Percentiles rank a stretch among this genome's conserved stretches.
These are phyloP conservation scores for Dioszegia aurantiaca DNA, from an alignment of 768 basidiomycete genomes.

Conservation along the genomic window DNA sequence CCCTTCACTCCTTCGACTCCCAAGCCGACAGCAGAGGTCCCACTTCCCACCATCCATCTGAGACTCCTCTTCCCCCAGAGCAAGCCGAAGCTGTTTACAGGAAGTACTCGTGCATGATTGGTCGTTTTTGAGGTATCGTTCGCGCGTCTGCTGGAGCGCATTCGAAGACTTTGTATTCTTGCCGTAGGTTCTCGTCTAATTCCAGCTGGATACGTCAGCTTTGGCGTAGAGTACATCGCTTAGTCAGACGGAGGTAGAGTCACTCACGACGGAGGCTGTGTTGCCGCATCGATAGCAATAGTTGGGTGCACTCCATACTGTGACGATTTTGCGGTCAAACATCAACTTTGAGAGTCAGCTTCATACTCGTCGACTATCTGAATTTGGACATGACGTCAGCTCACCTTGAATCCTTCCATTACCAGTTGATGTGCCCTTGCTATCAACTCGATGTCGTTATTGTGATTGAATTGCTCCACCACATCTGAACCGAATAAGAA, in stretches of 20 bases:
- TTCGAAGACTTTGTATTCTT: conserved; percentile 89
- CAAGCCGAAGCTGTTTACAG: conserved; percentile 14
- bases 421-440: conserved; percentile 96
- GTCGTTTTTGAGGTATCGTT: conserved; percentile 52
- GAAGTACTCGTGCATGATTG: conserved; percentile 52
- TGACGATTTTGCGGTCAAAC: conserved; percentile 93
- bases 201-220: conserved; percentile 85
- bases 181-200: conserved; percentile 84
- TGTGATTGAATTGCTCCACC: conserved; percentile 81
- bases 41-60: too few relatives aligned
- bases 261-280: conserved; percentile 32
- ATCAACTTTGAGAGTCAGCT: conserved; percentile 59
- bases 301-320: conserved; percentile 97
- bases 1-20: too few relatives aligned
- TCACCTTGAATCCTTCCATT: conserved; percentile 84
- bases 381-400: too few relatives aligned
- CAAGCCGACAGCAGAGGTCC: too few relatives aligned
- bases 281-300: conserved; percentile 85
- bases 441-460: conserved; percentile 80
- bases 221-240: too few relatives aligned
- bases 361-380: too few relatives aligned
- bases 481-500: conserved; percentile 89
- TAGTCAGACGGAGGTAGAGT: too few relatives aligned
- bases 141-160: conserved; percentile 65
- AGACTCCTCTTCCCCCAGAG: neutral